Conservation (phyloP, 352 stramenopile species). For the Aphanomyces cochlioides region DNA sequence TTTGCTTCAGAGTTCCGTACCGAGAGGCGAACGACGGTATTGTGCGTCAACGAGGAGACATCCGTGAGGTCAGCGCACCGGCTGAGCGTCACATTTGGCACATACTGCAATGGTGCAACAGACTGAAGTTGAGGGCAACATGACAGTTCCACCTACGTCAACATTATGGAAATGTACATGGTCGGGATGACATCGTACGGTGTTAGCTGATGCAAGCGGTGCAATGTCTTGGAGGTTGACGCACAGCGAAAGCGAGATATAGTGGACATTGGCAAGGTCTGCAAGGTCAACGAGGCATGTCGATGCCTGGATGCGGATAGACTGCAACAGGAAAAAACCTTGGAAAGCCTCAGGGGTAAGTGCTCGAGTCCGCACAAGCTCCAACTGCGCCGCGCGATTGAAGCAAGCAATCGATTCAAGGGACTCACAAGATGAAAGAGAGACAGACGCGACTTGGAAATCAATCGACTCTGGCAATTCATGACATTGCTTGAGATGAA, state of each 20-base stretch:
- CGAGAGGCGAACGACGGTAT: slow-evolving; percentile 47
- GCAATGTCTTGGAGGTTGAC: slow-evolving; percentile 48
- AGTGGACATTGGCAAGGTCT: slow-evolving; percentile 35
- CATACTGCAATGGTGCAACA: slow-evolving; percentile 42
- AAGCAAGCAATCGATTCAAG: neutral
- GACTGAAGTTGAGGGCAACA: slow-evolving; percentile 57
- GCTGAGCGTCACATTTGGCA: slow-evolving; percentile 54
- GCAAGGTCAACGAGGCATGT: slow-evolving; percentile 40
- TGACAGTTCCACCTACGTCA: slow-evolving; percentile 48
- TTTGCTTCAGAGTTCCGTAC: neutral
- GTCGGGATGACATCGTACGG: slow-evolving; percentile 51
- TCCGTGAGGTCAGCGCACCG: slow-evolving; percentile 48
- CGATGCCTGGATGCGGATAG: slow-evolving; percentile 19
- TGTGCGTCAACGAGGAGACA: slow-evolving; percentile 40
- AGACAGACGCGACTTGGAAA: neutral
- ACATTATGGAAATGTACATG: slow-evolving; percentile 42
- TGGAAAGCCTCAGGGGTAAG: neutral
- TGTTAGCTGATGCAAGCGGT: slow-evolving; percentile 43
- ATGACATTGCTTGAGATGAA: slow-evolving; percentile 24
- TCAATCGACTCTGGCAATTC: neutral
- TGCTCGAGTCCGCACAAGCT: neutral
- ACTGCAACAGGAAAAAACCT: slow-evolving; percentile 15
- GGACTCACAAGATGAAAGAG: slow-evolving; percentile 12
- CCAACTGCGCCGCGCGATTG: neutral
- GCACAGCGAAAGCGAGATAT: slow-evolving; percentile 65